phyloP scores from a whole-genome alignment of 306 rosid genomes.

The Dalbergia oliveri region DNA sequence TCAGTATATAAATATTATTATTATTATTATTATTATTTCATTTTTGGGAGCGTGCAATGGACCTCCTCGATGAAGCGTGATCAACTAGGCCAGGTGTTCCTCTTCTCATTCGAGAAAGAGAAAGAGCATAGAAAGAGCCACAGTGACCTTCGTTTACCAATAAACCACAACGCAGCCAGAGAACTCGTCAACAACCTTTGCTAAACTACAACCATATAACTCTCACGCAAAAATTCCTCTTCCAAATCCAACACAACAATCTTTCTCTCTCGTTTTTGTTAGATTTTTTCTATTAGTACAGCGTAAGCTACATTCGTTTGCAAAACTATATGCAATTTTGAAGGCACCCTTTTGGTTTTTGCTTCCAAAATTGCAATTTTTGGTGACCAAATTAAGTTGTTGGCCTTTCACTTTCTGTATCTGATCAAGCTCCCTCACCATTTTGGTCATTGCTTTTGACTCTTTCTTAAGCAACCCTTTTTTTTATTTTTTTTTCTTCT shows the following conservation, averaged over 20 bases:
- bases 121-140: background rate
- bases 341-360: conserved; percentile 35
- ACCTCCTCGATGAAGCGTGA: conserved; percentile 10
- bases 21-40: no score
- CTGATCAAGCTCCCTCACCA: conserved; percentile 58
- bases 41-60: background rate
- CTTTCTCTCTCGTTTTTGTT: background rate
- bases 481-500: background rate
- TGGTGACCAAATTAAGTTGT: conserved; percentile 71
- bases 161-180: conserved; percentile 27
- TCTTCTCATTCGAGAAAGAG: background rate
- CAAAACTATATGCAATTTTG: conserved; percentile 29
- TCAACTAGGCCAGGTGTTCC: background rate
- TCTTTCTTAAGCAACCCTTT: conserved; percentile 75
- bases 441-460: conserved; percentile 56
- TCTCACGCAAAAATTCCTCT: background rate
- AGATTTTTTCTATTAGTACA: conserved; percentile 2
- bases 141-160: conserved; percentile 32
- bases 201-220: background rate
- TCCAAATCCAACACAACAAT: conserved; percentile 10
- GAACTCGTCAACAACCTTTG: conserved; percentile 40
- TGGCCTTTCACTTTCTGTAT: conserved; percentile 76
- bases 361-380: conserved; percentile 53
- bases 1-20: no score
- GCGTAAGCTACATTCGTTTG: conserved; percentile 41